phyloP scores from a whole-genome alignment of 306 rosid species.

The apple (Malus domestica) region DNA sequence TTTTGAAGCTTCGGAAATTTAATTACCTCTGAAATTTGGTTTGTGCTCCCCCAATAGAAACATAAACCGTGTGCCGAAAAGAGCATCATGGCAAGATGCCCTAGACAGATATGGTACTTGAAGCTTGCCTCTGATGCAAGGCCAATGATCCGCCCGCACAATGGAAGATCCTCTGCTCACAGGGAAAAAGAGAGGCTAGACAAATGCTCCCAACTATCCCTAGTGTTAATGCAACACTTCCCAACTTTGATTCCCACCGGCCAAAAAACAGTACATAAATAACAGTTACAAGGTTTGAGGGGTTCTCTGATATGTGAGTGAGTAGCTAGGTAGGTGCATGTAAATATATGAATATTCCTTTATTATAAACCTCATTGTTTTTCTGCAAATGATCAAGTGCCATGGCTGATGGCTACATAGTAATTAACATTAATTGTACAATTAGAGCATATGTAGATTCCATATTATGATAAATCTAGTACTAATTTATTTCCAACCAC shows the following conservation, averaged over 20 bases:
- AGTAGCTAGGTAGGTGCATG: too few species aligned
- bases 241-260: constrained; percentile 55
- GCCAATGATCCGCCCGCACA: constrained; percentile 33
- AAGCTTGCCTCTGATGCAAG: constrained; percentile 50
- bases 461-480: not conserved
- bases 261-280: not conserved
- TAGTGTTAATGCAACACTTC: constrained; percentile 28
- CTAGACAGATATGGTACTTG: constrained; percentile 53
- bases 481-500: not conserved
- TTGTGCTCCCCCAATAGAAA: constrained; percentile 36
- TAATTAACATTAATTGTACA: not conserved
- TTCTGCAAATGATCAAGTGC: not conserved
- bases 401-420: not conserved
- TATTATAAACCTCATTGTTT: not conserved
- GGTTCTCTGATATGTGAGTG: not conserved
- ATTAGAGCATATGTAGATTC: not conserved
- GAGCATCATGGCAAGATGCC: constrained; percentile 32
- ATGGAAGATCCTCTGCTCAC: constrained; percentile 51
- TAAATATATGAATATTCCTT: not conserved
- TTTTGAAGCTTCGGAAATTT: not conserved
- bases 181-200: constrained; percentile 45
- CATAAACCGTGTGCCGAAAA: constrained; percentile 42
- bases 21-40: constrained; percentile 37
- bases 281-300: not conserved
- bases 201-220: constrained; percentile 47